These are phyloP conservation scores for Myochromella boudieri DNA, from an alignment of 768 basidiomycete species.

Conservation along the genomic window DNA sequence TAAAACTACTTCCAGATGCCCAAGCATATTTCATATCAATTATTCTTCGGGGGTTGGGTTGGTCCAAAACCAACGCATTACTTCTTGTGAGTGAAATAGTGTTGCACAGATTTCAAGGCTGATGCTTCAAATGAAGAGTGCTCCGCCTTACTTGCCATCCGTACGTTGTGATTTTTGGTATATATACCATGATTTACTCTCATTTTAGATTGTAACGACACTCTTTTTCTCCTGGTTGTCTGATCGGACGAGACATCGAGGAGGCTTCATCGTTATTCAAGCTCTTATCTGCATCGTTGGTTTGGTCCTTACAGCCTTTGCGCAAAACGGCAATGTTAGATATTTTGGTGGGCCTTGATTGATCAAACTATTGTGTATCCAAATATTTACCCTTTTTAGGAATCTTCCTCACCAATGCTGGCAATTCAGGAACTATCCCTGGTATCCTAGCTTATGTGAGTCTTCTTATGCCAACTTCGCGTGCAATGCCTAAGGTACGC, in stretches of 20 bases:
- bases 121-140: slow-evolving; percentile 29
- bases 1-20: slow-evolving; percentile 26
- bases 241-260: slow-evolving; percentile 42
- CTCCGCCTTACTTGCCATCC: slow-evolving; percentile 45
- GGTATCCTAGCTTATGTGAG: slow-evolving; percentile 44
- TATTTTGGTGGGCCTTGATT: slow-evolving; percentile 43
- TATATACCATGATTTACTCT: not conserved
- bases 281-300: slow-evolving; percentile 38
- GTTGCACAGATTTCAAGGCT: not conserved
- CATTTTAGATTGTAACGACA: slow-evolving; percentile 33
- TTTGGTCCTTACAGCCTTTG: slow-evolving; percentile 37
- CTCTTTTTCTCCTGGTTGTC: slow-evolving; percentile 47
- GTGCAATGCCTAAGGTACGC: not conserved
- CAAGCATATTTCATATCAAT: slow-evolving; percentile 47
- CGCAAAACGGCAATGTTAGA: slow-evolving; percentile 33
- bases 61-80: slow-evolving; percentile 32
- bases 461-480: not conserved
- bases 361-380: not conserved
- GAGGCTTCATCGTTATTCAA: slow-evolving; percentile 39
- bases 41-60: slow-evolving; percentile 47
- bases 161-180: slow-evolving; percentile 23
- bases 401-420: slow-evolving; percentile 42
- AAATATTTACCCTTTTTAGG: slow-evolving; percentile 25
- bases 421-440: slow-evolving; percentile 42
- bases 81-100: slow-evolving; percentile 34